Conservation (phyloP, 768 basidiomycete species). For the Leccinum disarticulatum region DNA sequence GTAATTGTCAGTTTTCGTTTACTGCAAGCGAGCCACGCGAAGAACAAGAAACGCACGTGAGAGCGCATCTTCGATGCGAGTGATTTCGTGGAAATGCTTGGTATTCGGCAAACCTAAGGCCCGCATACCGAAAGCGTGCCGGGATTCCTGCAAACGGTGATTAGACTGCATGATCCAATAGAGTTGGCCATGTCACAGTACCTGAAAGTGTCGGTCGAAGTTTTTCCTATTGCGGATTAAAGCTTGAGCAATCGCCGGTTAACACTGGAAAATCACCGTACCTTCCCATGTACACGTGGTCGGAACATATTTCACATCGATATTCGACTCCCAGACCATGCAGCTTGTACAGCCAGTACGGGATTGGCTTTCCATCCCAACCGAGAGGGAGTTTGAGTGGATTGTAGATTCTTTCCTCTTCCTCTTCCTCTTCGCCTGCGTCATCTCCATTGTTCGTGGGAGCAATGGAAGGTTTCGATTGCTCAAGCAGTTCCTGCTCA, state of each 20-base stretch:
- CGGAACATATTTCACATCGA: constrained; percentile 95
- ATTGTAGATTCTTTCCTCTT: constrained; percentile 96
- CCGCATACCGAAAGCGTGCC: constrained; percentile 98
- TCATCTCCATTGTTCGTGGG: constrained; percentile 44
- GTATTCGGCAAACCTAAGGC: constrained; percentile 96
- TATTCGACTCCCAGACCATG: constrained; percentile 99
- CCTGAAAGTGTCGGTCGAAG: constrained; percentile 95
- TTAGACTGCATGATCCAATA: constrained; percentile 14
- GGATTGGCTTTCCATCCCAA: constrained; percentile 99
- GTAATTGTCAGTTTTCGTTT: neutral
- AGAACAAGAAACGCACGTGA: constrained; percentile 59
- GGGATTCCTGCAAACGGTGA: constrained; percentile 64
- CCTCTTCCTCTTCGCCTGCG: constrained; percentile 81
- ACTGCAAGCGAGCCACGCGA: neutral
- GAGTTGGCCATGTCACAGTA: constrained; percentile 29
- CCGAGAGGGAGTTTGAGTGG: constrained; percentile 95
- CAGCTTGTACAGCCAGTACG: constrained; percentile 97
- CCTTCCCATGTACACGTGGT: constrained; percentile 96
- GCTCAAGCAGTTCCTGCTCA: constrained; percentile 88
- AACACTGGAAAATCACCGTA: constrained; percentile 32
- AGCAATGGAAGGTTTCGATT: constrained; percentile 49
- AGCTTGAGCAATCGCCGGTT: constrained; percentile 16
- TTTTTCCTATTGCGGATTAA: constrained; percentile 65
- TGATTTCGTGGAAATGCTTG: constrained; percentile 99
- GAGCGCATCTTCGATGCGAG: constrained; percentile 93